A percentile compares a stretch with the other conserved stretches of the same genome.
Evolutionary conservation across 352 stramenopile genomes (phyloP).

Genomic region (Phytophthora quininea): DNA sequence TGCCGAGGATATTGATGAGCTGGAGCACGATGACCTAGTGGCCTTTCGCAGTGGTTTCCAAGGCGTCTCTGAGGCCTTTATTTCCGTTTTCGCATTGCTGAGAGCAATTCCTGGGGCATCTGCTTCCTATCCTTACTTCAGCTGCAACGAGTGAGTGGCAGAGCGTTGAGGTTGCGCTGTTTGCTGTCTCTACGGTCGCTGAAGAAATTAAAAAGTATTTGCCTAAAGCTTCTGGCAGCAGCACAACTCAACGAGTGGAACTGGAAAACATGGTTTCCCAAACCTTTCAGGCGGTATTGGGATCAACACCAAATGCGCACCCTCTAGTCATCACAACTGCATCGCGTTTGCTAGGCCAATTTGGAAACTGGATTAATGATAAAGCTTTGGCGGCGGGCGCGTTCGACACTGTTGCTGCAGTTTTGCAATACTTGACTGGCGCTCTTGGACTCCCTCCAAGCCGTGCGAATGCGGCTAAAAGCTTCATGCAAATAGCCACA

Average conservation of each 20-base stretch:
- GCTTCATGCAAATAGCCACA: constrained; percentile 77
- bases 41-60: constrained; percentile 67
- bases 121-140: constrained; percentile 39
- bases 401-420: constrained; percentile 46
- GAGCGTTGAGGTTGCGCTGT: constrained; percentile 58
- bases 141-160: constrained; percentile 46
- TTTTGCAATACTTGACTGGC: constrained; percentile 62
- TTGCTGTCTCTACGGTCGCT: constrained; percentile 57
- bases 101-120: constrained; percentile 53
- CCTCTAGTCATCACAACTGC: constrained; percentile 49
- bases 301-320: constrained; percentile 34
- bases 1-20: constrained; percentile 54
- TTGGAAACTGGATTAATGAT: constrained; percentile 61
- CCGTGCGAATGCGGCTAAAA: constrained; percentile 58
- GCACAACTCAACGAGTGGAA: constrained; percentile 22
- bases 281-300: constrained; percentile 50
- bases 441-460: constrained; percentile 45
- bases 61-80: constrained; percentile 57
- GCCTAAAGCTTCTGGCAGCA: constrained; percentile 13
- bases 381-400: constrained; percentile 37
- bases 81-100: constrained; percentile 60
- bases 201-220: constrained; percentile 69
- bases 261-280: constrained; percentile 56
- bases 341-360: constrained; percentile 63
- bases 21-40: constrained; percentile 66